phyloP scores from a whole-genome alignment of 306 rosid species.

The Bauhinia variegata region DNA sequence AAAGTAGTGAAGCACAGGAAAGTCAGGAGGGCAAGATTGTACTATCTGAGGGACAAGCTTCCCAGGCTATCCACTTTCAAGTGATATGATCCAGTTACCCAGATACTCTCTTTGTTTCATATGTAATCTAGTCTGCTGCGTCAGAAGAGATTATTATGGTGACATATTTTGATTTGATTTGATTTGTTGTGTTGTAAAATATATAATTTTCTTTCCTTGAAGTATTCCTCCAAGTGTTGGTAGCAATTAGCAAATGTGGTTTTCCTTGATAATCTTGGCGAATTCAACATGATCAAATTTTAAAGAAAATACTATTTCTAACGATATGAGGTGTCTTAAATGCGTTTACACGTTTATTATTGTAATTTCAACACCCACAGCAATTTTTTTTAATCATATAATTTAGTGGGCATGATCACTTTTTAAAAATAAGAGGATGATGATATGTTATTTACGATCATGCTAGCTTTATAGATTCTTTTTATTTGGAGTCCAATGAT shows the following conservation, averaged over 20 bases:
- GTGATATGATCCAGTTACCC: conserved; percentile 43
- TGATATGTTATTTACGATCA: background rate
- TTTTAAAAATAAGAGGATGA: background rate
- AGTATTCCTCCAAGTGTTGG: conserved; percentile 13
- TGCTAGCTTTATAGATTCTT: background rate
- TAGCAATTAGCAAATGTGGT: conserved; percentile 28
- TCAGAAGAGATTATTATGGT: conserved; percentile 28
- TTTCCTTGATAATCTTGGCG: conserved; percentile 17
- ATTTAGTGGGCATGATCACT: background rate
- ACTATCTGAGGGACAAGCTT: conserved; percentile 91
- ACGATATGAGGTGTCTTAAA: too few relatives aligned
- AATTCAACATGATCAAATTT: conserved; percentile 3
- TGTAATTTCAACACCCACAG: background rate
- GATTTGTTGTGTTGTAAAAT: conserved; percentile 41
- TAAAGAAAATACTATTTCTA: too few relatives aligned
- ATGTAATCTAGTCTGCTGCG: conserved; percentile 39
- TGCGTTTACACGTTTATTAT: too few relatives aligned
- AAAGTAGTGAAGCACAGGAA: conserved; percentile 80
- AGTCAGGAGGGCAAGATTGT: conserved; percentile 88
- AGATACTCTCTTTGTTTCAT: conserved; percentile 19
- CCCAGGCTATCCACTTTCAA: conserved; percentile 95
- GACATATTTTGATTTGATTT: conserved; percentile 30
- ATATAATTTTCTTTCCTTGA: conserved; percentile 29
- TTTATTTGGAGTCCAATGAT: background rate
- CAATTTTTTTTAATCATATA: too few relatives aligned